Conservation (phyloP, 2,329 filamentous ascomycete species). For the Pseudocercospora eumusae region DNA sequence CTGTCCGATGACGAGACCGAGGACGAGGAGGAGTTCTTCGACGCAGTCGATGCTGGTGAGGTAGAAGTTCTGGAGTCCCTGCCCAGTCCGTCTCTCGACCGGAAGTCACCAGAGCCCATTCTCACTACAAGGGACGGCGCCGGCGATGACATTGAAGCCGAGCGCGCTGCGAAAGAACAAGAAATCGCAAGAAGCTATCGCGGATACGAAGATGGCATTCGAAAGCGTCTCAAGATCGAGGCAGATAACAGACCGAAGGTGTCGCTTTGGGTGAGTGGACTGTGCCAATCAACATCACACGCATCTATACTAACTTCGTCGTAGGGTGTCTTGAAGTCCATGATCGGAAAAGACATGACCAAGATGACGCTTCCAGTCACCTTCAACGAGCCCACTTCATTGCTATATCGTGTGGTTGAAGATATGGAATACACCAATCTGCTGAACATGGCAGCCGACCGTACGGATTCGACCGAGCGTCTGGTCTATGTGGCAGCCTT, state of each 20-base stretch:
- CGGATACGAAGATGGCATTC: conserved; percentile 87
- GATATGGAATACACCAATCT: conserved; percentile 98
- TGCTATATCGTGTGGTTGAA: conserved; percentile 91
- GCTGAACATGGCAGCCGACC: conserved; percentile 82
- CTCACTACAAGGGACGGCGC: conserved; percentile 47
- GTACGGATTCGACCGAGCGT: conserved; percentile 83
- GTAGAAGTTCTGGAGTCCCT: conserved; percentile 75
- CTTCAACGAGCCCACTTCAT: conserved; percentile 96
- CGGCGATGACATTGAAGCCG: conserved; percentile 41
- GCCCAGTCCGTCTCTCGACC: conserved; percentile 49
- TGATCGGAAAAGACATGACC: conserved; percentile 99
- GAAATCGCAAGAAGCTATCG: conserved; percentile 78
- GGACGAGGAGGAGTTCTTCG: conserved; percentile 92
- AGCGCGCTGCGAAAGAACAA: conserved; percentile 49
- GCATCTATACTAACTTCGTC: conserved; percentile 31
- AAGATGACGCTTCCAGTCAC: conserved; percentile 98
- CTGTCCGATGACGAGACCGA: conserved; percentile 81
- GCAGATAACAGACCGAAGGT: conserved; percentile 91
- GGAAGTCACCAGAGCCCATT: conserved; percentile 24
- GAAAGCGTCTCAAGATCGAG: conserved; percentile 80
- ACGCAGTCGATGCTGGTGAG: conserved; percentile 90
- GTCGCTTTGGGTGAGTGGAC: conserved; percentile 78
- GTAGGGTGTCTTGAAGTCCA: conserved; percentile 93
- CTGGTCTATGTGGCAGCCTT: conserved; percentile 95
- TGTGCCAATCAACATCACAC: neutral